Evolutionary conservation across 169 alveolate species (phyloP).

Genomic region (Pseudocohnilembus persalinus): DNA sequence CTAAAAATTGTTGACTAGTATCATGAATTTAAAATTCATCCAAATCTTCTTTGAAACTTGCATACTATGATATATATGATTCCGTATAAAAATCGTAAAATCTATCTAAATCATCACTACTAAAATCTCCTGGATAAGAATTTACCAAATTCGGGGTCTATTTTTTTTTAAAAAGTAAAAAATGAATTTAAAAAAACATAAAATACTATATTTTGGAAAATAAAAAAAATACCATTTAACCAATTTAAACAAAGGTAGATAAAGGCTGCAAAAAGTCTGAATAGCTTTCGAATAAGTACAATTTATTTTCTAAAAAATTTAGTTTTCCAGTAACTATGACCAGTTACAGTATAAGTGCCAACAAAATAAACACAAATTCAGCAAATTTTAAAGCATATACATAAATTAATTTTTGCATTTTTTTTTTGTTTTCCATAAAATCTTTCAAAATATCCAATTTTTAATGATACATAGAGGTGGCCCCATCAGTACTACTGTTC

Average conservation of each 20-base stretch:
- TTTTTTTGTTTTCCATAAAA: neutral
- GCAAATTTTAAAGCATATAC: too few relatives aligned
- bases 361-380: neutral
- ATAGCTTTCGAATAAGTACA: neutral
- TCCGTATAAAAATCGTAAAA: neutral
- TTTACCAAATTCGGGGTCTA: neutral
- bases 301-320: too few relatives aligned
- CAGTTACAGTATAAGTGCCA: neutral
- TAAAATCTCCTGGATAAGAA: neutral
- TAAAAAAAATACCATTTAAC: neutral
- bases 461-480: neutral
- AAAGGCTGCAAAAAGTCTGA: neutral
- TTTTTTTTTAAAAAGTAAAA: too few relatives aligned
- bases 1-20: neutral
- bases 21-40: neutral
- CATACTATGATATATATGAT: too few relatives aligned
- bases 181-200: neutral
- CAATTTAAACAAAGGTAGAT: neutral
- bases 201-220: too few relatives aligned
- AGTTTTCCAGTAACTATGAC: too few relatives aligned
- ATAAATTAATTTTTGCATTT: too few relatives aligned
- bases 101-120: neutral
- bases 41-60: neutral
- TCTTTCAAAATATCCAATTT: neutral
- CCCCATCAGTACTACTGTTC: too few relatives aligned